A percentile compares a stretch with the other conserved stretches of the same genome.
These are phyloP conservation scores for Aethionema arabicum DNA, from an alignment of 345 rosid genomes.

Conservation along the genomic window DNA sequence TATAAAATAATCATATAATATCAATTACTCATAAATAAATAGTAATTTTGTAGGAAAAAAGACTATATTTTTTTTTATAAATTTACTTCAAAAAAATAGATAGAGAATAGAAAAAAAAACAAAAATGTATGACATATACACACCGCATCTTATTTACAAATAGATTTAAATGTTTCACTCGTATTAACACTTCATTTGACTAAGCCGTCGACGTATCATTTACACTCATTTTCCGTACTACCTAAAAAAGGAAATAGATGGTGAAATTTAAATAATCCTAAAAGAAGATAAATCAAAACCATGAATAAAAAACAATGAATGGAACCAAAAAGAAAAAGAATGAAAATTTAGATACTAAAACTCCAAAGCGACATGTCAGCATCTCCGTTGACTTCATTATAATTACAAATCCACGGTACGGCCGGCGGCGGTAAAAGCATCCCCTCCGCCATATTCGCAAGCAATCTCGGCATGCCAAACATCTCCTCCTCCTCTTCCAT, in stretches of 20 bases:
- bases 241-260: neutral
- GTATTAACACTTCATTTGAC: slow-evolving; percentile 16
- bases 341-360: neutral
- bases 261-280: neutral
- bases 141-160: too few species aligned
- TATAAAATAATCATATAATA: too few species aligned
- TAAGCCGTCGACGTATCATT: neutral
- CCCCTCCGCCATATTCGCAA: slow-evolving; percentile 67
- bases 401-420: slow-evolving; percentile 22
- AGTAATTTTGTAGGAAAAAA: too few species aligned
- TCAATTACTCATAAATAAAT: too few species aligned
- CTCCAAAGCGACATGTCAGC: too few species aligned
- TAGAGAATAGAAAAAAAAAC: too few species aligned
- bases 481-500: slow-evolving; percentile 62
- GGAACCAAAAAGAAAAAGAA: too few species aligned
- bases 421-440: slow-evolving; percentile 69
- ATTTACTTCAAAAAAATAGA: too few species aligned
- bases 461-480: slow-evolving; percentile 58
- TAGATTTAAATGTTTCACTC: too few species aligned
- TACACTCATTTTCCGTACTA: neutral
- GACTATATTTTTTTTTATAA: too few species aligned
- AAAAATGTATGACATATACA: too few species aligned
- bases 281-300: neutral
- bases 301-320: too few species aligned
- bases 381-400: slow-evolving; percentile 36